Evolutionary conservation across 352 stramenopile genomes (phyloP).

Genomic region (Phytophthora cryptogea): DNA sequence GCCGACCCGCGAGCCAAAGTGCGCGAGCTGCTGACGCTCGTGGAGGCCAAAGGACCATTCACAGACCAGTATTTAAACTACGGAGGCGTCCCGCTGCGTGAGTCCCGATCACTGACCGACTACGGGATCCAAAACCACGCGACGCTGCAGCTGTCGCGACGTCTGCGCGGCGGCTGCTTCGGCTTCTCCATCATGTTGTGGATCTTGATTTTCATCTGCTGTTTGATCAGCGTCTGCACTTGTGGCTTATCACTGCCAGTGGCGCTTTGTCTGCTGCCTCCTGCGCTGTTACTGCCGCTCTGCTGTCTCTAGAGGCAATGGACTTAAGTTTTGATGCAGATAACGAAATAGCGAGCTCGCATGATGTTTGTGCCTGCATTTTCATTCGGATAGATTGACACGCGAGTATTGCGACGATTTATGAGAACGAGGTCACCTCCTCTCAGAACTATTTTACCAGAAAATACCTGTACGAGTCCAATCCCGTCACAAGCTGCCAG

Average conservation of each 20-base stretch:
- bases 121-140: conserved; percentile 75
- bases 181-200: conserved; percentile 75
- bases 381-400: too few relatives aligned
- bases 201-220: conserved; percentile 80
- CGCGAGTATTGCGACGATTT: too few relatives aligned
- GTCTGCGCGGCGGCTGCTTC: conserved; percentile 70
- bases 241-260: conserved; percentile 69
- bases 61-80: conserved; percentile 54
- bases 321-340: conserved; percentile 7
- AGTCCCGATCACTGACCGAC: conserved; percentile 48
- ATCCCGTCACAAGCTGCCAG: too few relatives aligned
- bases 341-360: not conserved
- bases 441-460: too few relatives aligned
- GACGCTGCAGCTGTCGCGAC: conserved; percentile 52
- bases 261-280: conserved; percentile 57
- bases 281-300: conserved; percentile 64
- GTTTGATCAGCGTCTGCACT: conserved; percentile 72
- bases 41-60: conserved; percentile 29
- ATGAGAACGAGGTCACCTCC: too few relatives aligned
- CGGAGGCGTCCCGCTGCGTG: conserved; percentile 60
- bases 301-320: conserved; percentile 57
- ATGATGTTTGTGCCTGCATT: too few relatives aligned
- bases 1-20: conserved; percentile 39
- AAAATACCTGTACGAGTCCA: too few relatives aligned
- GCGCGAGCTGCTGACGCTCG: conserved; percentile 37